Conservation (phyloP, 768 basidiomycete species). For the Phlegmacium glaucopus region DNA sequence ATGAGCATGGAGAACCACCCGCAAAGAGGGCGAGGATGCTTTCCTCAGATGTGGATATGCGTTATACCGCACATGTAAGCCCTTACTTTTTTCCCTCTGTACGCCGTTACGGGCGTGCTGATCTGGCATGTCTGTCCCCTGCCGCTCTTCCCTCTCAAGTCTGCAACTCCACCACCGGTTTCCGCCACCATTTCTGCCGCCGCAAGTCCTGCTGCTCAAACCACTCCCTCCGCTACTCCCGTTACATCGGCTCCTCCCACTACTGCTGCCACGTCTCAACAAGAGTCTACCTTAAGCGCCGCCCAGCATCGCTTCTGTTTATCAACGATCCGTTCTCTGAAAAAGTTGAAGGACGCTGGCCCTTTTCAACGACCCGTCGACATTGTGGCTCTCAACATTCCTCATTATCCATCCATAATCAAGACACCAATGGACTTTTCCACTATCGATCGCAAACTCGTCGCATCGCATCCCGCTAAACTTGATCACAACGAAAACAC, state of each 20-base stretch:
- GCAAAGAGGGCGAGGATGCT: constrained; percentile 77
- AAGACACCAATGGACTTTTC: constrained; percentile 92
- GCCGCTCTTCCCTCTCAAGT: constrained; percentile 50
- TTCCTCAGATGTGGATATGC: constrained; percentile 67
- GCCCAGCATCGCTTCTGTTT: constrained; percentile 79
- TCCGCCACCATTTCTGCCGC: constrained; percentile 40
- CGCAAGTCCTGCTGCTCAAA: constrained; percentile 30
- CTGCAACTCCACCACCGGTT: constrained; percentile 70
- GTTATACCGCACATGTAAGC: constrained; percentile 71
- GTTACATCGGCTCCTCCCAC: constrained; percentile 17
- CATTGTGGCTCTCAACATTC: constrained; percentile 74
- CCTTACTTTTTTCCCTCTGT: constrained; percentile 32
- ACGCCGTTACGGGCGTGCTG: constrained; percentile 53
- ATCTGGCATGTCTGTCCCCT: constrained; percentile 32
- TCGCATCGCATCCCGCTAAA: constrained; percentile 74
- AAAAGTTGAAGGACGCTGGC: constrained; percentile 78
- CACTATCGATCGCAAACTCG: constrained; percentile 87
- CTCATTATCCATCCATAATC: constrained; percentile 86
- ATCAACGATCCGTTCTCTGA: constrained; percentile 75
- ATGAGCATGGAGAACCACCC: constrained; percentile 69
- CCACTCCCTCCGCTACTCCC: constrained; percentile 15
- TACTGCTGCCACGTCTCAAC: constrained; percentile 12
- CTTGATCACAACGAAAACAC: constrained; percentile 66
- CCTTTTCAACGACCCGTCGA: constrained; percentile 91
- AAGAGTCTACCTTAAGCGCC: constrained; percentile 48